phyloP scores from a whole-genome alignment of 1,284 basidiomycete species.

The Leccinum insolens region DNA sequence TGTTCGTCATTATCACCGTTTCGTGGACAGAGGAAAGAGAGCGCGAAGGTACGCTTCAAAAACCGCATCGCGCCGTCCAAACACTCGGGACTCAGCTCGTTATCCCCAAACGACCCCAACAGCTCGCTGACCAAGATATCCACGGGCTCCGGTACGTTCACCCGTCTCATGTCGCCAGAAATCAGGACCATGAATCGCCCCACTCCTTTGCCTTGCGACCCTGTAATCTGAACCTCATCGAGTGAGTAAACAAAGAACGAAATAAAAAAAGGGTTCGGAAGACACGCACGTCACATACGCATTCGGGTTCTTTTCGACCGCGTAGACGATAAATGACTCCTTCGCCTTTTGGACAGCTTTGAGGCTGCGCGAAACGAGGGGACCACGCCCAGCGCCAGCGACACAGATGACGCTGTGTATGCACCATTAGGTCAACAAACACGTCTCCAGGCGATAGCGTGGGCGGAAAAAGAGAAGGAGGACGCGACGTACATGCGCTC shows the following conservation, averaged over 20 bases:
- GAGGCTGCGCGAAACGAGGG: conserved; percentile 87
- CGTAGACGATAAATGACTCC: conserved; percentile 73
- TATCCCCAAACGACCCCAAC: conserved; percentile 97
- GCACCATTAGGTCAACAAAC: conserved; percentile 25
- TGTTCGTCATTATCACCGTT: conserved; percentile 36
- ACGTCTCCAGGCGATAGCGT: conserved; percentile 9
- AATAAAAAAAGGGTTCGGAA: conserved; percentile 8
- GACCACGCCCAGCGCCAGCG: conserved; percentile 94
- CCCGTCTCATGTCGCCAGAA: conserved; percentile 91
- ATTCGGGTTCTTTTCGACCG: conserved; percentile 95
- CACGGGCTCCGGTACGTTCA: conserved; percentile 81
- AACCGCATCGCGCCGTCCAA: conserved; percentile 94
- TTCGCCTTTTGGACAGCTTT: conserved; percentile 77
- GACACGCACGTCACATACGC: conserved; percentile 85
- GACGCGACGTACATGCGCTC: conserved; percentile 54
- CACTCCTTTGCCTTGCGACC: conserved; percentile 82
- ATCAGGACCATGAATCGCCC: conserved; percentile 78
- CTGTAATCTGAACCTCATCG: conserved; percentile 65
- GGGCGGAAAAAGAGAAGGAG: neutral
- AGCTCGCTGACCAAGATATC: conserved; percentile 97
- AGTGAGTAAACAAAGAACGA: conserved; percentile 22
- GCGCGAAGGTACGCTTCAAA: conserved; percentile 69
- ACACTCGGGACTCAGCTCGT: conserved; percentile 97
- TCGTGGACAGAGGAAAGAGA: conserved; percentile 4
- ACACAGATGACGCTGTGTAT: conserved; percentile 76